phyloP scores from a whole-genome alignment of 1,284 basidiomycete species.

The Puccinia horiana region DNA sequence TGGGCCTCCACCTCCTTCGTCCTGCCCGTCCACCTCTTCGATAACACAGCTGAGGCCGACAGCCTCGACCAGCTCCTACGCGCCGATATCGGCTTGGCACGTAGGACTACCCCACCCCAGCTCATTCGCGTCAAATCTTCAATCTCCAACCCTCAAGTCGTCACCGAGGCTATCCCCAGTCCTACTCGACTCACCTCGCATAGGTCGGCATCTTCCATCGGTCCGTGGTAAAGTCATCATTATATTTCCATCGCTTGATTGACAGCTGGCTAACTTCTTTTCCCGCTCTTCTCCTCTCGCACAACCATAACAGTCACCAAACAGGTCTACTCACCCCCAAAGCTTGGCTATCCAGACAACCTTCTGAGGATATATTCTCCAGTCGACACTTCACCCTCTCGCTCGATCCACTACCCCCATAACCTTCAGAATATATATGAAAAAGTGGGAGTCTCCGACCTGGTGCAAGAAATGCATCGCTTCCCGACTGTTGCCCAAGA shows the following conservation, averaged over 20 bases:
- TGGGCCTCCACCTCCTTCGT: slow-evolving; percentile 44
- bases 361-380: slow-evolving; percentile 10
- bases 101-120: not conserved
- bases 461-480: not conserved
- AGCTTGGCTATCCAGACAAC: slow-evolving; percentile 23
- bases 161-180: not conserved
- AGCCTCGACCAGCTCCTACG: slow-evolving; percentile 39
- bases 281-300: not conserved
- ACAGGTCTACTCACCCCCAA: not conserved
- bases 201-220: not conserved
- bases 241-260: not conserved
- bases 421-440: slow-evolving; percentile 9
- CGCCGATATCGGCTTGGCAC: slow-evolving; percentile 34
- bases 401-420: not conserved
- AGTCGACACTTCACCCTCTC: not conserved
- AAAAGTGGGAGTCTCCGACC: not conserved
- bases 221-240: not conserved
- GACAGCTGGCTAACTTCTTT: not conserved
- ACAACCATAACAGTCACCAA: not conserved
- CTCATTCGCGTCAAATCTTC: slow-evolving; percentile 23
- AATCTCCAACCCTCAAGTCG: not conserved
- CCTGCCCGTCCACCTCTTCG: slow-evolving; percentile 11
- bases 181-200: not conserved
- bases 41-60: slow-evolving; percentile 9
- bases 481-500: not conserved